These are phyloP conservation scores for Solanum etuberosum DNA, from an alignment of 257 asterid species.

Conservation along the genomic window DNA sequence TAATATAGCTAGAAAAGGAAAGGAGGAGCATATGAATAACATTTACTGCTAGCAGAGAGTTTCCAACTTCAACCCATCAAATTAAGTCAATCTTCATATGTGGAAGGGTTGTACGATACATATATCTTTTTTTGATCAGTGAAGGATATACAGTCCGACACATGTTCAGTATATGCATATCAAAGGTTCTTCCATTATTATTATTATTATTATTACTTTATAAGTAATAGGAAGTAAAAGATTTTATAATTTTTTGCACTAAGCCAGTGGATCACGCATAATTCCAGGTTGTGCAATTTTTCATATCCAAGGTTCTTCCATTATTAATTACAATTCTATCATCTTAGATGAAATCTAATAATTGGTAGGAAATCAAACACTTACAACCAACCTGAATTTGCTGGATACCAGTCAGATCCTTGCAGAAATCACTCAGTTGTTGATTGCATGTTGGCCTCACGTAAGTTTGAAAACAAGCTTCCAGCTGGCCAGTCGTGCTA, in stretches of 20 bases:
- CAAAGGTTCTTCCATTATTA: background rate
- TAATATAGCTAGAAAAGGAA: background rate
- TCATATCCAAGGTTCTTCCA: background rate
- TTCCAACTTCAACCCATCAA: background rate
- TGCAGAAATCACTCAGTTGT: slow-evolving; percentile 73
- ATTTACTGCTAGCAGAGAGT: background rate
- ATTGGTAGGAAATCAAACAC: background rate
- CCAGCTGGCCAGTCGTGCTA: slow-evolving; percentile 62
- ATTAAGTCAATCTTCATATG: background rate
- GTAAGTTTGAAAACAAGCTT: slow-evolving; percentile 75
- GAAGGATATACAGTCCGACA: background rate
- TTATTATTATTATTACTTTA: background rate
- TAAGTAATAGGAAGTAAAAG: background rate
- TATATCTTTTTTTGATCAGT: background rate
- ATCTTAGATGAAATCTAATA: background rate
- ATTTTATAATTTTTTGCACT: background rate
- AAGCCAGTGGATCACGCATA: background rate
- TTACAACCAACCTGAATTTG: slow-evolving; percentile 60
- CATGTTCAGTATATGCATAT: background rate
- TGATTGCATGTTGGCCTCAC: slow-evolving; percentile 82
- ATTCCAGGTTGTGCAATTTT: background rate
- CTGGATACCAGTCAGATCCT: slow-evolving; percentile 90
- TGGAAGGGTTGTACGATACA: background rate
- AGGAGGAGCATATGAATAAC: background rate
- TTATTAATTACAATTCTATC: background rate